Evolutionary conservation across 805 yeast species (phyloP).

Genomic region (Hagleromyces aurorensis): DNA sequence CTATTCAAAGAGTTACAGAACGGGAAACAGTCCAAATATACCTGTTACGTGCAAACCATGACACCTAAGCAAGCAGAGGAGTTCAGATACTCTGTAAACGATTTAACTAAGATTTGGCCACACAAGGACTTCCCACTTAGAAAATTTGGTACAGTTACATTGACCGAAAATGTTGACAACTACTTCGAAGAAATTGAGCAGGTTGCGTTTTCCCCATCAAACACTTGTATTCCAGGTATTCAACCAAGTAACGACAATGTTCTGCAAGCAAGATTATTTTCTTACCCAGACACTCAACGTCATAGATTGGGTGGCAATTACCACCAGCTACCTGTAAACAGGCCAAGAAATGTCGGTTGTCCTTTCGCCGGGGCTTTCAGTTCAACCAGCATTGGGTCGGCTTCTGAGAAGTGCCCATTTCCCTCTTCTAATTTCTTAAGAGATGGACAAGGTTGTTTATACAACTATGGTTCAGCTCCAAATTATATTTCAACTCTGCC

Average conservation of each 20-base stretch:
- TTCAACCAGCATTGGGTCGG: constrained; percentile 3
- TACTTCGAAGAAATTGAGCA: constrained; percentile 44
- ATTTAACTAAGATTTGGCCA: constrained; percentile 86
- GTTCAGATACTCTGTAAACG: constrained; percentile 73
- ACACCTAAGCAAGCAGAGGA: constrained; percentile 70
- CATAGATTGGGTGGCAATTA: constrained; percentile 67
- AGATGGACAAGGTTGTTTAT: constrained; percentile 51
- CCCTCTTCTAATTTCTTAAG: constrained; percentile 42
- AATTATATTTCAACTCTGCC: constrained; percentile 41
- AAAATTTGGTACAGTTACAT: constrained; percentile 55
- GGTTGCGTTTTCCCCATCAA: constrained; percentile 64
- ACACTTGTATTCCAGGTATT: constrained; percentile 60
- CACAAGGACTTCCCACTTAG: constrained; percentile 77
- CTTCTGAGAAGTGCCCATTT: constrained; percentile 20
- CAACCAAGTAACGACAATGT: constrained; percentile 76
- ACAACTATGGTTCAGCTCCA: constrained; percentile 43
- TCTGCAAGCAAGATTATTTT: constrained; percentile 65
- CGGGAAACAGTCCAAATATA: constrained; percentile 46
- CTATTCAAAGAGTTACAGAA: constrained; percentile 39
- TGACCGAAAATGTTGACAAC: constrained; percentile 50
- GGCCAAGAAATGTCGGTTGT: constrained; percentile 36
- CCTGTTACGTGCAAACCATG: constrained; percentile 53
- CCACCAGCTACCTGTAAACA: constrained; percentile 59
- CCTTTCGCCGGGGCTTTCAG: constrained; percentile 33
- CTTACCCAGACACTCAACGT: constrained; percentile 71